phyloP scores from a whole-genome alignment of 2,329 filamentous ascomycete species.

The Colletotrichum trifolii region DNA sequence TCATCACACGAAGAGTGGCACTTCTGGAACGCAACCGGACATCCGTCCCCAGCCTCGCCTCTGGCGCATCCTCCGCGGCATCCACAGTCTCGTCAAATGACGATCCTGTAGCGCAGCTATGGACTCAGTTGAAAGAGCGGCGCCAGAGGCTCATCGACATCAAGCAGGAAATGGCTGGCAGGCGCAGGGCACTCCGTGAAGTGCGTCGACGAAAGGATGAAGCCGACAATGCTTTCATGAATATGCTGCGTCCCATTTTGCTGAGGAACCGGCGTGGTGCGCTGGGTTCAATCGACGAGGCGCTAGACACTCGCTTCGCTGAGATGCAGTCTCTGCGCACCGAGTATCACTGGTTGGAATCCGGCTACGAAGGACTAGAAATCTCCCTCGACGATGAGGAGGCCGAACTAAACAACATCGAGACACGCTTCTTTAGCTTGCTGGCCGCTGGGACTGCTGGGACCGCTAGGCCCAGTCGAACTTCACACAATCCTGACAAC shows the following conservation, averaged over 20 bases:
- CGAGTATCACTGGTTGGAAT: slow-evolving; percentile 50
- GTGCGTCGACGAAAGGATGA: slow-evolving; percentile 48
- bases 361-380: slow-evolving; percentile 51
- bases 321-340: slow-evolving; percentile 52
- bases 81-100: slow-evolving; percentile 32
- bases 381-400: slow-evolving; percentile 49
- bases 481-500: slow-evolving; percentile 23
- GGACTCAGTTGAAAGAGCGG: slow-evolving; percentile 50
- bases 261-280: slow-evolving; percentile 41
- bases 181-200: slow-evolving; percentile 45
- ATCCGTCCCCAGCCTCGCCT: slow-evolving; percentile 30
- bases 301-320: slow-evolving; percentile 45
- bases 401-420: slow-evolving; percentile 47
- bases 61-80: slow-evolving; percentile 24
- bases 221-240: slow-evolving; percentile 55
- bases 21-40: slow-evolving; percentile 44
- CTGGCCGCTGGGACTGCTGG: slow-evolving; percentile 40
- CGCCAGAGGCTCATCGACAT: slow-evolving; percentile 44
- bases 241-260: slow-evolving; percentile 50
- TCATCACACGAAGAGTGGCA: slow-evolving; percentile 49
- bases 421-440: slow-evolving; percentile 52
- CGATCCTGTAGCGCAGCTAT: slow-evolving; percentile 48
- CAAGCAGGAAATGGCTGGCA: slow-evolving; percentile 46
- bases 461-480: neutral
- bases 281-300: slow-evolving; percentile 37